These are phyloP conservation scores for Colletotrichum kahawae DNA, from an alignment of 2,329 filamentous ascomycete genomes.

Conservation along the genomic window DNA sequence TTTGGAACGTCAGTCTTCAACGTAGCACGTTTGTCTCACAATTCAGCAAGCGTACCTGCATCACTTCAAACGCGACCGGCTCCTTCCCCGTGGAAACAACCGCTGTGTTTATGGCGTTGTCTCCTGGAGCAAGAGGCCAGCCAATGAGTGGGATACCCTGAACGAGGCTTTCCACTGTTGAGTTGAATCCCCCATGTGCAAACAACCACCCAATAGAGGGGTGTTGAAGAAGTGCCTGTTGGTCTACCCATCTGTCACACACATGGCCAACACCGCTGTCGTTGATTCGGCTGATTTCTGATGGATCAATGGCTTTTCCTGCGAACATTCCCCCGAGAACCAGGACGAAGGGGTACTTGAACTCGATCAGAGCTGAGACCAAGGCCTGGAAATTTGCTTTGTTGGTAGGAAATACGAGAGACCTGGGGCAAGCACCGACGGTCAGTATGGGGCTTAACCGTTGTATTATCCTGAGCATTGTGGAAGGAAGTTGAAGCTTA, in stretches of 20 bases:
- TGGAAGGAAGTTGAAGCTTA: not conserved
- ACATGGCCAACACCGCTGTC: not conserved
- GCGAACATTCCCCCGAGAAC: not conserved
- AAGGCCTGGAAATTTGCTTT: not conserved
- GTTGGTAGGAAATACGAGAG: not conserved
- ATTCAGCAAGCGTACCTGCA: not conserved
- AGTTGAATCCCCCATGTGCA: not conserved
- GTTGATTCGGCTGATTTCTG: not conserved
- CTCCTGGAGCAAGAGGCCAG: not conserved
- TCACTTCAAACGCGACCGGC: not conserved
- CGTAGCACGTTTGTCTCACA: not conserved
- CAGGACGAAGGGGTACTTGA: not conserved
- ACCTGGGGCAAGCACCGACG: not conserved
- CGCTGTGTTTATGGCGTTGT: not conserved
- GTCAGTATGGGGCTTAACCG: not conserved
- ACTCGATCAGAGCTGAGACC: not conserved
- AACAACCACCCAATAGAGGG: not conserved
- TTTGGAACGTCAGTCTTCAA: not conserved
- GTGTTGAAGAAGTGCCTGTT: not conserved
- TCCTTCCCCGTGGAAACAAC: not conserved
- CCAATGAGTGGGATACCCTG: not conserved
- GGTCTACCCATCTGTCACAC: not conserved
- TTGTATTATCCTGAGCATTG: not conserved
- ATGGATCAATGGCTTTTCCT: not conserved
- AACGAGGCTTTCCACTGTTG: not conserved